A percentile compares a stretch with the other conserved stretches of the same genome.
Evolutionary conservation across 2,329 filamentous ascomycete genomes (phyloP).

Genomic region (Chaetomiaceae sp.): DNA sequence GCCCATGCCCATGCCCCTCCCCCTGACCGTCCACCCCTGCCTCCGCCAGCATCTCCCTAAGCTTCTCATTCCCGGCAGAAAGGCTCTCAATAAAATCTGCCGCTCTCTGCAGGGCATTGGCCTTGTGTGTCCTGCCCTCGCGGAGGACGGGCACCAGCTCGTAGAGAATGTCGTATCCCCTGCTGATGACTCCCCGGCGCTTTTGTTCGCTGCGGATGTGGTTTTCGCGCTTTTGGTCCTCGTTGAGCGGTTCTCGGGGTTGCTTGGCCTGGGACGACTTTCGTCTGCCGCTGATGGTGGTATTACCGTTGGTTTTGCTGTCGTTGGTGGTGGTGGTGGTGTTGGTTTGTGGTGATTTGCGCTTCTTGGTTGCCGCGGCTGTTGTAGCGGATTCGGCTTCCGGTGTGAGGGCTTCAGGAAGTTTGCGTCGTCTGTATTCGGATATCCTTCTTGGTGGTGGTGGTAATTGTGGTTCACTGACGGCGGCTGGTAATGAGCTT

Average conservation of each 20-base stretch:
- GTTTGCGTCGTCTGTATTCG: background rate
- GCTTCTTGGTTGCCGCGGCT: background rate
- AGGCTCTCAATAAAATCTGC: constrained; percentile 75
- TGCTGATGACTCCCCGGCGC: constrained; percentile 72
- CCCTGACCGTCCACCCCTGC: background rate
- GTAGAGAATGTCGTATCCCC: constrained; percentile 77
- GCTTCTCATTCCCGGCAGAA: constrained; percentile 60
- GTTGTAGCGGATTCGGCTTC: background rate
- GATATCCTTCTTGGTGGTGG: background rate
- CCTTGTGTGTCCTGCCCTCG: constrained; percentile 77
- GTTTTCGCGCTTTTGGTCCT: constrained; percentile 79
- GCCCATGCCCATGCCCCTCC: no score
- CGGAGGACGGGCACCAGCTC: constrained; percentile 70
- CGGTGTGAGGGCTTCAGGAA: background rate
- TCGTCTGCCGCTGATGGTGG: constrained; percentile 23
- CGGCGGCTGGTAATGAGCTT: background rate
- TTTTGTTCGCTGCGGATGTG: constrained; percentile 88
- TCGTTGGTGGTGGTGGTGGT: background rate
- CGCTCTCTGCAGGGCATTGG: constrained; percentile 68
- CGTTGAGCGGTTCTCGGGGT: constrained; percentile 66
- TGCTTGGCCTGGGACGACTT: constrained; percentile 40
- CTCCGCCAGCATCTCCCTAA: constrained; percentile 34
- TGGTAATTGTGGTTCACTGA: background rate
- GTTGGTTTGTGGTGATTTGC: background rate
- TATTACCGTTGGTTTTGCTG: background rate